A percentile compares a stretch with the other conserved stretches of the same genome.
Evolutionary conservation across 495 filamentous ascomycete species (phyloP).

Genomic region (Lasiosphaeris hirsuta): DNA sequence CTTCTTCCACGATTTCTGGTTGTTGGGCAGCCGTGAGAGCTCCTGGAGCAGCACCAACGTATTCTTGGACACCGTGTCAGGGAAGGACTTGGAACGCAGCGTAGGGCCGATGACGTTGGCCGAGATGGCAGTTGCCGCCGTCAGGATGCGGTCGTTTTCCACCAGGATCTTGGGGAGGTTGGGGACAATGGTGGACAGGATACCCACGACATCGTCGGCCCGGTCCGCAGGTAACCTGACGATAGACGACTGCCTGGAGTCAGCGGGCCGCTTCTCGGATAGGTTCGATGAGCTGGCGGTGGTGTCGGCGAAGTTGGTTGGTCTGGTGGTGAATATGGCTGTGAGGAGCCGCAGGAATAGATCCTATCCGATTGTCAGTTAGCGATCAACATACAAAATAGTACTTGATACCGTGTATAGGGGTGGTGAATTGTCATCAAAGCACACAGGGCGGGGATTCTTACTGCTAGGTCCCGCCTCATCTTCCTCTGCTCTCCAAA

Average conservation of each 20-base stretch:
- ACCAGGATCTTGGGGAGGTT: conserved; percentile 81
- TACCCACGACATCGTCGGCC: conserved; percentile 72
- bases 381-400: neutral
- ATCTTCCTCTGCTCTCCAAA: conserved; percentile 95
- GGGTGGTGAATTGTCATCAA: too few species aligned
- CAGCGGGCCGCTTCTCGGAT: conserved; percentile 26
- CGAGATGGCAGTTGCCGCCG: conserved; percentile 74
- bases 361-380: conserved; percentile 58
- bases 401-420: neutral
- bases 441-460: conserved; percentile 27
- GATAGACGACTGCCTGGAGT: conserved; percentile 22
- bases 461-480: conserved; percentile 85
- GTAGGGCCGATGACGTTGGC: conserved; percentile 78
- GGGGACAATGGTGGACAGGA: conserved; percentile 74
- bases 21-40: conserved; percentile 69
- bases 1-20: conserved; percentile 89
- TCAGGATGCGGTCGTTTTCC: conserved; percentile 77
- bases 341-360: conserved; percentile 82
- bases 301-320: conserved; percentile 57
- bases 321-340: conserved; percentile 85
- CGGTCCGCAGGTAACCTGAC: conserved; percentile 34
- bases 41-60: conserved; percentile 72
- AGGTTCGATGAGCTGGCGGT: conserved; percentile 27
- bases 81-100: conserved; percentile 81
- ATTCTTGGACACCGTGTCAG: conserved; percentile 72